Evolutionary conservation across 495 filamentous ascomycete species (phyloP), one percentile per base, ranked within the genome.

Genomic region (Lineolata rhizophorae): DNA sequence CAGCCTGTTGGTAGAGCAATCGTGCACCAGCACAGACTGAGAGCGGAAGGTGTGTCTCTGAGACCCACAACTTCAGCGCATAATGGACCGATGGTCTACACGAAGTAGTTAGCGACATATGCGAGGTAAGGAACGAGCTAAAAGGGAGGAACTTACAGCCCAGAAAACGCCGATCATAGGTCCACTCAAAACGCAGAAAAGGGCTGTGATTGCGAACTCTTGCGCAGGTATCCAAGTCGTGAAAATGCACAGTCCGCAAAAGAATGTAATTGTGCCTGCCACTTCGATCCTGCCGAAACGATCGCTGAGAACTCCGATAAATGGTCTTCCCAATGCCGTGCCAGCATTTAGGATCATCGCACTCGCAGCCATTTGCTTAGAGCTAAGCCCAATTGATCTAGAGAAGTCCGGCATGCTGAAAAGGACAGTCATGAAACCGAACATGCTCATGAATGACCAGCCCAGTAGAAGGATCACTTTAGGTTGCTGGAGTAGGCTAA

Each of bases 401-500:
- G 27, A 39, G 20, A 42, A 45, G 19, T 38, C 39, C 2, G 40
- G 36, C 1, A 45, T 13, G 3, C 35, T 39, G 33, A 30, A 45
- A 9, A 45, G 31, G 3, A 42, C n/a, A 12, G 30, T 28, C 4
- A 43, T 40, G 20, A 42, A 45, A 9, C 40, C 42, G 3, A 45
- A 26, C 39, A 45, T 45, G 25, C 27, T 38, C 16, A 37, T 27
- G 27, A 45, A 45, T 5, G 21, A 39, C 42, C 39, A 42, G 22
- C 17, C 16, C 18, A 45, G 29, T 1, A 45, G 30, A 5, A 42
- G 31, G n/a, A 42, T 9, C 1, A 45, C 39, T 10, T 26, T 19
- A 5, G 20, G 15, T 2, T 21, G 35, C 10, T 29, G 32, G 3
- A 45, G 18, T 2, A 39, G 26, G 5, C 17, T 27, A 2, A 38